Evolutionary conservation across 805 yeast species (phyloP).

Genomic region (Suhomyces prunicola): DNA sequence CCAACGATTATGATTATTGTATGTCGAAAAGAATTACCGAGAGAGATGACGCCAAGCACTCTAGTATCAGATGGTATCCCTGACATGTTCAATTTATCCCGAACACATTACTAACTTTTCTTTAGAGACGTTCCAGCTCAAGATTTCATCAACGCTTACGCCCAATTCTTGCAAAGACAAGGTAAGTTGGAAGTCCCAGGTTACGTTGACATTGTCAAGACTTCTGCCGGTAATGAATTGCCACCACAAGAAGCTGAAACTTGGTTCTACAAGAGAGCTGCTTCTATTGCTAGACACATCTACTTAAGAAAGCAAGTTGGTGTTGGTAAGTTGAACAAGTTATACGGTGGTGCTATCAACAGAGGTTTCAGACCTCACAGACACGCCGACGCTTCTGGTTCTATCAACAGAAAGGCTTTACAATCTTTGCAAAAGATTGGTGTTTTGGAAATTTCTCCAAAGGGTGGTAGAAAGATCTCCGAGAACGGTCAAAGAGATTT

Average conservation of each 20-base stretch:
- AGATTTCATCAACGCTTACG: constrained; percentile 99
- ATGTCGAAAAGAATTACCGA: neutral
- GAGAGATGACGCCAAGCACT: neutral
- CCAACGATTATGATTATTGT: neutral
- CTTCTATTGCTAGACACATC: constrained; percentile 99
- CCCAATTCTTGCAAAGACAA: constrained; percentile 99
- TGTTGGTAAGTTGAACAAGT: constrained; percentile 98
- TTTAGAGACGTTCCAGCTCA: constrained; percentile 99
- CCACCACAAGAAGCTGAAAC: constrained; percentile 99
- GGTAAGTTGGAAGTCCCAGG: constrained; percentile 99
- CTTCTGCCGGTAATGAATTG: constrained; percentile 97
- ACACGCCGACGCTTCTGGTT: constrained; percentile 99
- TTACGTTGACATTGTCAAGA: constrained; percentile 99
- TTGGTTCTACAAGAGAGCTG: constrained; percentile 99
- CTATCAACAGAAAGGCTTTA: constrained; percentile 96
- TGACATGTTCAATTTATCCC: neutral
- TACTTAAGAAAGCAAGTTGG: constrained; percentile 99
- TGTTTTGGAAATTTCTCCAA: constrained; percentile 91
- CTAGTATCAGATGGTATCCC: neutral
- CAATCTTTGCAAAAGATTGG: constrained; percentile 99
- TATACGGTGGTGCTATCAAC: constrained; percentile 99
- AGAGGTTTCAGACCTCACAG: constrained; percentile 98
- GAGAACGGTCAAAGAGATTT: constrained; percentile 99
- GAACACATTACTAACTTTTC: constrained; percentile 29
- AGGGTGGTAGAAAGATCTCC: constrained; percentile 99